Percentiles rank a stretch among this genome's conserved stretches.
Evolutionary conservation across 257 asterid genomes (phyloP).

Genomic region (Linaria vulgaris): DNA sequence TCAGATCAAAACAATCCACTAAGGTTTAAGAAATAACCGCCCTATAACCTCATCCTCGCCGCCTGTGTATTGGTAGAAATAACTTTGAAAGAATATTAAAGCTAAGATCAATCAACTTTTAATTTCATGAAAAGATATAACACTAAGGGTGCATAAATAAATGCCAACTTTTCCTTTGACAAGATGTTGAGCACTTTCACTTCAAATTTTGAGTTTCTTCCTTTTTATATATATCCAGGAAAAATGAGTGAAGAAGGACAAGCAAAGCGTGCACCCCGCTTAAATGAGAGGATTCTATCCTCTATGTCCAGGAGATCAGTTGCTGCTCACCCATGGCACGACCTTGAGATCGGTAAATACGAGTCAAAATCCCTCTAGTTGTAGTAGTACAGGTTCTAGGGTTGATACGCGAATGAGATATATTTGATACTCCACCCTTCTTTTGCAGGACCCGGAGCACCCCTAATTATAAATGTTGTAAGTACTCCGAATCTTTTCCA

Average conservation of each 20-base stretch:
- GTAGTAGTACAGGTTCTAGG: no score
- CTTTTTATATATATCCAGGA: constrained; percentile 4
- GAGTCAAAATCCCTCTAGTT: neutral
- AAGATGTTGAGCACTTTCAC: no score
- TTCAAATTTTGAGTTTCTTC: neutral
- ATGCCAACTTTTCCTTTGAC: no score
- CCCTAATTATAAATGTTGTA: constrained; percentile 54
- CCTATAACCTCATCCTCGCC: no score
- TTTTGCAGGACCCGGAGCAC: constrained; percentile 64
- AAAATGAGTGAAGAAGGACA: constrained; percentile 33
- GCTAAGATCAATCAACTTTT: no score
- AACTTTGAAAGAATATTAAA: no score
- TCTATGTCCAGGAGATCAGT: constrained; percentile 53
- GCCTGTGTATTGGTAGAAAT: no score
- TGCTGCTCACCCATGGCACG: constrained; percentile 74
- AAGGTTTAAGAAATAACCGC: no score
- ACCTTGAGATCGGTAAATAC: constrained; percentile 52
- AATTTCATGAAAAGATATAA: no score
- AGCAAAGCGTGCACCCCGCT: constrained; percentile 20
- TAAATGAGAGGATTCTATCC: constrained; percentile 65
- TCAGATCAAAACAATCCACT: no score
- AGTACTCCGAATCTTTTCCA: constrained; percentile 24
- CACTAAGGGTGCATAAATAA: no score
- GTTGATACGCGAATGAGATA: no score
- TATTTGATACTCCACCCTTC: neutral